Evolutionary conservation across 192 early-diverging fungal species (phyloP).

Genomic region (Coemansia erecta): DNA sequence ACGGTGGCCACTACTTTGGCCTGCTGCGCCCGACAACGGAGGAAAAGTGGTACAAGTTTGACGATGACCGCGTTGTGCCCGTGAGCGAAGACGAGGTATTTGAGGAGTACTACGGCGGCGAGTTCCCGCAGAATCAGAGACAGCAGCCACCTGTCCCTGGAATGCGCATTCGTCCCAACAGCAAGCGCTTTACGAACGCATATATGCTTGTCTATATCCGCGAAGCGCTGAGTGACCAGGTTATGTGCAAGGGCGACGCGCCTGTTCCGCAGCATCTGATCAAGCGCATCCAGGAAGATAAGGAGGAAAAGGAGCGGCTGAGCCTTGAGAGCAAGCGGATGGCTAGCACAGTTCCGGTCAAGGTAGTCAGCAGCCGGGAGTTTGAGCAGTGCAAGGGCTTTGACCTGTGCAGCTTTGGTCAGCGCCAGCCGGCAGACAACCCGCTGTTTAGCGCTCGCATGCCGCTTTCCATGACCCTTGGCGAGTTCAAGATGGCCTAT

Average conservation of each 20-base stretch:
- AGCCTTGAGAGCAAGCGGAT: slow-evolving; percentile 69
- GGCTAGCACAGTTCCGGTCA: slow-evolving; percentile 45
- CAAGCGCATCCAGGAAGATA: slow-evolving; percentile 65
- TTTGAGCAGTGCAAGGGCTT: slow-evolving; percentile 77
- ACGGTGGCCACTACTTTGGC: slow-evolving; percentile 94
- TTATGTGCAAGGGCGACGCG: slow-evolving; percentile 63
- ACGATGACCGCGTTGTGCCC: slow-evolving; percentile 91
- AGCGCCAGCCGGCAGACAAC: slow-evolving; percentile 40
- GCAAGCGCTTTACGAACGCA: slow-evolving; percentile 91
- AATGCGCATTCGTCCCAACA: slow-evolving; percentile 36
- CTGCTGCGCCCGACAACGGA: slow-evolving; percentile 77
- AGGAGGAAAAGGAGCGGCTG: slow-evolving; percentile 56
- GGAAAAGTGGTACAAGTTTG: slow-evolving; percentile 88
- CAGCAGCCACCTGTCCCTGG: slow-evolving; percentile 33
- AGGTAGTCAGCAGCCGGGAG: slow-evolving; percentile 66
- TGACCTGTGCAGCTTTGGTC: slow-evolving; percentile 79
- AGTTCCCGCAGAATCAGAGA: slow-evolving; percentile 35
- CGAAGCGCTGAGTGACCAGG: slow-evolving; percentile 64
- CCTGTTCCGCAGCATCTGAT: slow-evolving; percentile 85
- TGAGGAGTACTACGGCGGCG: slow-evolving; percentile 95
- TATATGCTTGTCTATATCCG: slow-evolving; percentile 99
- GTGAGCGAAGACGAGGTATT: slow-evolving; percentile 77
- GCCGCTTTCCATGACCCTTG: slow-evolving; percentile 32
- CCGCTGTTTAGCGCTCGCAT: slow-evolving; percentile 37
- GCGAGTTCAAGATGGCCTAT: slow-evolving; percentile 55